Conservation (phyloP, 805 yeast species). For the Blastobotrys americana region DNA sequence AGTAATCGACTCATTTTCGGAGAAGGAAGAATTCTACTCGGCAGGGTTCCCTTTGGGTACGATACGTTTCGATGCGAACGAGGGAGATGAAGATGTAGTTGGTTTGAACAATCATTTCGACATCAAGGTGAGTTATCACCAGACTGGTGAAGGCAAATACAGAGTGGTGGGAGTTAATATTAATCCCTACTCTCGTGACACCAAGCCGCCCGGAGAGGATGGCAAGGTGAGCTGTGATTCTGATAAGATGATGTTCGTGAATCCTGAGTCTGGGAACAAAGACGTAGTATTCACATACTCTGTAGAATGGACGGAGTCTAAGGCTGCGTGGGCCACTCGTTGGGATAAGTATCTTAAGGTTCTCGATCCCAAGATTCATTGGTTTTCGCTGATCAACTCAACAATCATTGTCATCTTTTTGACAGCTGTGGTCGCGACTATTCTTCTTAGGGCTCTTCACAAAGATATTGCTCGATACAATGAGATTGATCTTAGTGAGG, state of each 20-base stretch:
- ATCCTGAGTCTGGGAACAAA: constrained; percentile 41
- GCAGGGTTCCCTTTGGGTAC: constrained; percentile 76
- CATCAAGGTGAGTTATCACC: constrained; percentile 74
- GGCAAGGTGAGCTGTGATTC: constrained; percentile 24
- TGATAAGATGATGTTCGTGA: constrained; percentile 32
- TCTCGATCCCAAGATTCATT: constrained; percentile 87
- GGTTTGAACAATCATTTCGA: constrained; percentile 77
- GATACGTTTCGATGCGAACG: constrained; percentile 44
- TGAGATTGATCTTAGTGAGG: constrained; percentile 75
- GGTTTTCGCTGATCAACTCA: constrained; percentile 89
- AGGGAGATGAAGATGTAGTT: constrained; percentile 38
- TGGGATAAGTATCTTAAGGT: constrained; percentile 96
- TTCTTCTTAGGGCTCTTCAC: constrained; percentile 69
- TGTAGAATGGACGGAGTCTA: constrained; percentile 60
- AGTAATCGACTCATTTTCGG: constrained; percentile 11
- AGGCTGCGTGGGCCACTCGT: constrained; percentile 92
- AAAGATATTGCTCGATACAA: constrained; percentile 84
- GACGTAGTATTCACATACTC: constrained; percentile 77
- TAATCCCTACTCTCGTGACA: constrained; percentile 53
- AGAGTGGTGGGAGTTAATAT: constrained; percentile 91
- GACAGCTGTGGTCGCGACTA: constrained; percentile 70
- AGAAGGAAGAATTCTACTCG: constrained; percentile 61
- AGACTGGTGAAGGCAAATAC: constrained; percentile 54
- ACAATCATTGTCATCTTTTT: constrained; percentile 72
- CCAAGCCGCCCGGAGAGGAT: constrained; percentile 31